Conservation (phyloP, 495 filamentous ascomycete species). For the Durotheca rogersii region DNA sequence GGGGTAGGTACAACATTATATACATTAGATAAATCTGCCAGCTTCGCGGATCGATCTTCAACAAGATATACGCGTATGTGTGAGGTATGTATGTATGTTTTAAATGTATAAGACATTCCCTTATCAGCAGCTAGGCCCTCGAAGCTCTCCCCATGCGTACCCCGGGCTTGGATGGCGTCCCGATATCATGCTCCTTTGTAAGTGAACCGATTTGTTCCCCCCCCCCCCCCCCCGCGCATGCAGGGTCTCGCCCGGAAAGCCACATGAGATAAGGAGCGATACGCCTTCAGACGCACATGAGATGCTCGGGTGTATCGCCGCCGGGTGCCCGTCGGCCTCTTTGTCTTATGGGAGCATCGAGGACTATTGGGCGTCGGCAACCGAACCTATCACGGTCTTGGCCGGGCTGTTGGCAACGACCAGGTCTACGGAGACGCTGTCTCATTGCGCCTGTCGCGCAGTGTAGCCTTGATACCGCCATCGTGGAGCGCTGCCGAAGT, state of each 20-base stretch:
- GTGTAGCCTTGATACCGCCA: not conserved
- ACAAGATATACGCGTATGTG: too few relatives aligned
- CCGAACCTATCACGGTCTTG: constrained; percentile 20
- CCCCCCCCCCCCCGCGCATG: too few relatives aligned
- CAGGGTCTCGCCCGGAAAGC: constrained; percentile 23
- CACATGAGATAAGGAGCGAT: not conserved
- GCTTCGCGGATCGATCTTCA: too few relatives aligned
- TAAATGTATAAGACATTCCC: constrained; percentile 13
- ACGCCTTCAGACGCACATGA: not conserved
- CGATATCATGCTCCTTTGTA: constrained; percentile 14
- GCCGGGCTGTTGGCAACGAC: constrained; percentile 8
- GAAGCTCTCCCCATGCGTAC: constrained; percentile 17
- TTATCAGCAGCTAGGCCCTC: constrained; percentile 24
- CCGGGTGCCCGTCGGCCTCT: too few relatives aligned
- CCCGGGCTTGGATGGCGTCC: constrained; percentile 15
- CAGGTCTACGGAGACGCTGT: constrained; percentile 2
- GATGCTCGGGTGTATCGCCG: too few relatives aligned
- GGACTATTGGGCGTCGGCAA: not conserved
- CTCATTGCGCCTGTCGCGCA: constrained; percentile 9
- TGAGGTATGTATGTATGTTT: too few relatives aligned
- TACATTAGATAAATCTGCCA: too few relatives aligned
- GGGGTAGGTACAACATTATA: constrained; percentile 18
- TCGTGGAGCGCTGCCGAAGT: too few relatives aligned
- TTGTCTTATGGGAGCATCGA: not conserved
- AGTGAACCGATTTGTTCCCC: constrained; percentile 15